Evolutionary conservation across 148 eudicot species (phyloP).

Genomic region (Arbutus unedo): DNA sequence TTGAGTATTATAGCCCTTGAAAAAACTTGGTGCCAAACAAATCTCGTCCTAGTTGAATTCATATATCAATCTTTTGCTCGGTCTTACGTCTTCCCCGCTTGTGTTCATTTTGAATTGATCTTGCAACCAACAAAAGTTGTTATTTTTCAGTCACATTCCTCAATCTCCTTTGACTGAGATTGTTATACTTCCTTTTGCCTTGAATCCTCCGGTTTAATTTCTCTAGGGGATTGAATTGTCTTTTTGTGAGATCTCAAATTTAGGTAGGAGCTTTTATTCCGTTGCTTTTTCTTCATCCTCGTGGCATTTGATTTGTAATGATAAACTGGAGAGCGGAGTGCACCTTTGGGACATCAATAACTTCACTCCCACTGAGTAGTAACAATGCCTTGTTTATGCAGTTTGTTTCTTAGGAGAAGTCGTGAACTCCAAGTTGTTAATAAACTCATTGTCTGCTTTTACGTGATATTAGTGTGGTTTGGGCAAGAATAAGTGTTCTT

Average conservation of each 20-base stretch:
- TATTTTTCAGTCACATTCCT: background rate
- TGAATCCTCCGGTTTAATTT: background rate
- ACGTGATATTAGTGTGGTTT: background rate
- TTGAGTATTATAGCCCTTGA: background rate
- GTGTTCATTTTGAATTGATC: background rate
- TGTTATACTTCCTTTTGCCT: background rate
- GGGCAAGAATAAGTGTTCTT: background rate
- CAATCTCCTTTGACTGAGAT: background rate
- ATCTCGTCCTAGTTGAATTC: background rate
- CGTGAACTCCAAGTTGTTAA: slow-evolving; percentile 2
- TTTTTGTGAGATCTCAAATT: background rate
- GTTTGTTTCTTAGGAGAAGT: slow-evolving; percentile 4
- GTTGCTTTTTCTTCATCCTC: slow-evolving; percentile 11
- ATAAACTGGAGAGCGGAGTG: background rate
- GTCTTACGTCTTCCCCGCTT: background rate
- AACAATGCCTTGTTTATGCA: background rate
- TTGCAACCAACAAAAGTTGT: background rate
- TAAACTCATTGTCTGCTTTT: background rate
- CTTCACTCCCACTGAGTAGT: background rate
- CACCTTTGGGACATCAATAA: slow-evolving; percentile 8
- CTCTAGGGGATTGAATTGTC: background rate
- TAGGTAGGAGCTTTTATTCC: background rate
- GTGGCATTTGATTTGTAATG: background rate
- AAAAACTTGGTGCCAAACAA: background rate
- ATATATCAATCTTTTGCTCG: background rate